Evolutionary conservation across 2,329 filamentous ascomycete genomes (phyloP).

Genomic region (Cordyceps fumosorosea): DNA sequence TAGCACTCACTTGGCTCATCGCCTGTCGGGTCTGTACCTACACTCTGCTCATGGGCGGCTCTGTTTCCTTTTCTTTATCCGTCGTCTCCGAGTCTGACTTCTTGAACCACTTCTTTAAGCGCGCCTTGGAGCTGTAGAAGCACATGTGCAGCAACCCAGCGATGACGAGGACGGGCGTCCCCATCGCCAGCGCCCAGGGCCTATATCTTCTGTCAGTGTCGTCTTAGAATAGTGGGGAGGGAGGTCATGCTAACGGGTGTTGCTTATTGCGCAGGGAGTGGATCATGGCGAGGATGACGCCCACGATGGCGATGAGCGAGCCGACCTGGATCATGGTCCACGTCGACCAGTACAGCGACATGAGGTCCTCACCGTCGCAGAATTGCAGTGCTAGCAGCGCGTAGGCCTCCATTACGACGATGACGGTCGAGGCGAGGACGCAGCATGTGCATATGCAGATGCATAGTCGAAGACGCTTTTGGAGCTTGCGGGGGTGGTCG

Average conservation of each 20-base stretch:
- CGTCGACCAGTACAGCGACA: slow-evolving; percentile 54
- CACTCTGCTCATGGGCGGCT: slow-evolving; percentile 38
- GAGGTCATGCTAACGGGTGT: slow-evolving; percentile 40
- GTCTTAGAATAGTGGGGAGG: not conserved
- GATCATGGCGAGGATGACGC: slow-evolving; percentile 47
- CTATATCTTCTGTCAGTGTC: slow-evolving; percentile 23
- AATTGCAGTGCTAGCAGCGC: slow-evolving; percentile 48
- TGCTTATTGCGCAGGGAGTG: slow-evolving; percentile 42
- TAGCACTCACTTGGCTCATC: slow-evolving; percentile 14
- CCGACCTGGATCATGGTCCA: slow-evolving; percentile 56
- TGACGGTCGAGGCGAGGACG: slow-evolving; percentile 36
- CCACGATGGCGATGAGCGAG: slow-evolving; percentile 50
- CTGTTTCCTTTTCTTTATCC: slow-evolving; percentile 18
- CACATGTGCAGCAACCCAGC: slow-evolving; percentile 46
- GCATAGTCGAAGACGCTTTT: slow-evolving; percentile 33
- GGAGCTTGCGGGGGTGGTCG: slow-evolving; percentile 25
- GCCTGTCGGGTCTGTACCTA: slow-evolving; percentile 22
- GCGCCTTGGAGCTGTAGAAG: slow-evolving; percentile 32
- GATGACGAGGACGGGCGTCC: slow-evolving; percentile 54
- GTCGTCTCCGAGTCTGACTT: slow-evolving; percentile 18
- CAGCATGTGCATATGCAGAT: slow-evolving; percentile 39
- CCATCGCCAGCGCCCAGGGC: slow-evolving; percentile 52
- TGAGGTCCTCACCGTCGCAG: slow-evolving; percentile 54
- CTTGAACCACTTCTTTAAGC: slow-evolving; percentile 26
- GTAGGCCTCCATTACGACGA: slow-evolving; percentile 50